Conservation (phyloP, 2,329 filamentous ascomycete species). For the Hypoxylon sp. region DNA sequence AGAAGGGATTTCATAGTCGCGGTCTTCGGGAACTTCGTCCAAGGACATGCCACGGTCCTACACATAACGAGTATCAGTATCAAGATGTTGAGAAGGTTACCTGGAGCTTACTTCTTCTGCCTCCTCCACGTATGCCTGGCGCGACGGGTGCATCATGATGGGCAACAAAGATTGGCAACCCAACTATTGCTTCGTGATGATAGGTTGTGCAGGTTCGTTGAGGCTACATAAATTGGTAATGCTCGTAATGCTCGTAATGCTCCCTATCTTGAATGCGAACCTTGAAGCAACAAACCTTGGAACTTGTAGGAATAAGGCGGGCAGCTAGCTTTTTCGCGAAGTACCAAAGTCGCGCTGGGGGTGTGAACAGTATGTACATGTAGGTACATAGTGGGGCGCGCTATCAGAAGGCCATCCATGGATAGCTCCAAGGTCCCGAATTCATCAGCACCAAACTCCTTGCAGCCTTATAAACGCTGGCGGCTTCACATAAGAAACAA, state of each 20-base stretch:
- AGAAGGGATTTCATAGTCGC: slow-evolving; percentile 84
- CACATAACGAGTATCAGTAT: slow-evolving; percentile 44
- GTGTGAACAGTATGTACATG: neutral
- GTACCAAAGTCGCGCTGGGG: slow-evolving; percentile 26
- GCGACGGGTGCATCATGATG: slow-evolving; percentile 84
- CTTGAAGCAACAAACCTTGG: neutral
- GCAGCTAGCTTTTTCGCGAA: slow-evolving; percentile 24
- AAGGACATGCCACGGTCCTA: slow-evolving; percentile 51
- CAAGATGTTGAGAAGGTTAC: slow-evolving; percentile 36
- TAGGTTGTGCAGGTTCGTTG: neutral
- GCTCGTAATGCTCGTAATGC: no score
- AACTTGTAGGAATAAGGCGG: neutral
- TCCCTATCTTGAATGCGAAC: neutral
- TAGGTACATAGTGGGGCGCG: slow-evolving; percentile 26
- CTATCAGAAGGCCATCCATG: slow-evolving; percentile 27
- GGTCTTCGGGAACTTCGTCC: slow-evolving; percentile 69
- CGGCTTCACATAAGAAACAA: neutral
- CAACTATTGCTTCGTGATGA: neutral
- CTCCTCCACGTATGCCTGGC: slow-evolving; percentile 95
- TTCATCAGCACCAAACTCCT: neutral
- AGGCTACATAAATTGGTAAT: neutral
- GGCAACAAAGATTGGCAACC: slow-evolving; percentile 34
- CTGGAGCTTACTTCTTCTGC: slow-evolving; percentile 72
- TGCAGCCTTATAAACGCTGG: no score
- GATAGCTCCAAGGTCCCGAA: slow-evolving; percentile 22